Base-by-base conservation (phyloP, 805 yeast species). In the Wickerhamiella azyma region DNA sequence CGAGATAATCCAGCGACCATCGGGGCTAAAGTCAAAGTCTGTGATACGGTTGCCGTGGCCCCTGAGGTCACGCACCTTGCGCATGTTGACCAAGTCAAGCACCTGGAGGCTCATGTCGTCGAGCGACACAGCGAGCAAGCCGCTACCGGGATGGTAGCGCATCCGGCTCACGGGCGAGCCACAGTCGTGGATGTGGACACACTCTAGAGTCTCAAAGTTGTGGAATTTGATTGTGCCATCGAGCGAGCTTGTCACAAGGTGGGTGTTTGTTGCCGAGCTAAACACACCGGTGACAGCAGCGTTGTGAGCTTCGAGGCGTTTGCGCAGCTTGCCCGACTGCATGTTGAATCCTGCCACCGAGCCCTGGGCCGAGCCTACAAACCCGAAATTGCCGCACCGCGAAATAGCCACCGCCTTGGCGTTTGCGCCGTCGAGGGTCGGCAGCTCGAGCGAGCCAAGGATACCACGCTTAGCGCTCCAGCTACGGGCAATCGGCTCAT, bases 21-120 rank as follows among this genome's bases (percentile, higher is more conserved):
- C 89, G 4, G 95, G 94, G 3, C 94, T 79, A 59, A 92, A 89
- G 60, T 85, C 96, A 60, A 89, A 63, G 1, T 84, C 72, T 0
- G 96, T 86, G 52, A 92, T 78, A 57, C 95, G 72, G 62, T 88
- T 86, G 10, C 81, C 71, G 59, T 92, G 98, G 4, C 98, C 98
- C 67, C 77, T 78, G 48, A 92, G 68, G 50, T 80, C 81, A 69
- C 99, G 79, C 28, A 94, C 89, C 29, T 85, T 75, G 54, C 75
- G 77, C 57, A 78, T 85, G 0, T 96, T 85, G 2, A 76, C 74
- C 0, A 81, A 73, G 62, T 92, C 99, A 47, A 92, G 66, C 5
- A 92, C 79, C 2, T 82, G 81, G 37, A 94, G 77, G 1, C 89
- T 76, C 57, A 88, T 71, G 60, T 86, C 92, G 63, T 92, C 97